Base-by-base conservation (phyloP, 2,329 filamentous ascomycete species). In the Fusarium robinianum region DNA sequence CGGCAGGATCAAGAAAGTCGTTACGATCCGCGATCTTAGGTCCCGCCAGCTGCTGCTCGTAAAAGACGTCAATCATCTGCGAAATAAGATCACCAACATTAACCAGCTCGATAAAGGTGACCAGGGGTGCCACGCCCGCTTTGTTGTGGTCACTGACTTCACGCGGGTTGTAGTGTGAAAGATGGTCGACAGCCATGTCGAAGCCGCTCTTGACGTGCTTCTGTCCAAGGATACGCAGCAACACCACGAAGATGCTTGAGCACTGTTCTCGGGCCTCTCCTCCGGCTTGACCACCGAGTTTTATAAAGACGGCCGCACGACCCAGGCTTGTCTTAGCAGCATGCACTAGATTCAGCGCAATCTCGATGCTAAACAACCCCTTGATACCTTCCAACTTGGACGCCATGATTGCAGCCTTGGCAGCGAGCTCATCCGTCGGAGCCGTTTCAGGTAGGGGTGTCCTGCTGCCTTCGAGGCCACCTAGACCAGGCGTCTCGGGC, bases 51-150 rank as follows among this genome's bases (percentile, higher is more conserved):
- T 99, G 94, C 70, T 97, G 94, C 65, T 95, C 88, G 70, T 95
- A 99, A 66, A 99, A 99, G 22, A 99, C 90, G 65, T 99, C 94
- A 46, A 99, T 83, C 94, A 99, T 99, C 67, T 99, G 94, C 47
- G 95, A 90, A 59, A 99, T 99, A 45, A 99, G 77, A 66, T 99
- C 94, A 46, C 94, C 94, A 1, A 99, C 92, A 64, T 99, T 99
- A 66, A 99, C 94, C 18, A 99, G 80, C 70, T 99, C 94, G 49
- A 99, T 83, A 62, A 99, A 99, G 1, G 89, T 96, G 31, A 96
- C 90, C 4, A 99, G 78, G 2, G 94, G 94, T 41, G 90, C 90
- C 6, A 96, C 91, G 1, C 88, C 88, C 22, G 80, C 74, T 53
- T 84, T 77, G 60, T 81, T 81, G 54, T 87, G 83, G 52, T 87